These are phyloP conservation scores for Fusarium buharicum DNA, from an alignment of 2,329 filamentous ascomycete genomes.

Conservation along the genomic window DNA sequence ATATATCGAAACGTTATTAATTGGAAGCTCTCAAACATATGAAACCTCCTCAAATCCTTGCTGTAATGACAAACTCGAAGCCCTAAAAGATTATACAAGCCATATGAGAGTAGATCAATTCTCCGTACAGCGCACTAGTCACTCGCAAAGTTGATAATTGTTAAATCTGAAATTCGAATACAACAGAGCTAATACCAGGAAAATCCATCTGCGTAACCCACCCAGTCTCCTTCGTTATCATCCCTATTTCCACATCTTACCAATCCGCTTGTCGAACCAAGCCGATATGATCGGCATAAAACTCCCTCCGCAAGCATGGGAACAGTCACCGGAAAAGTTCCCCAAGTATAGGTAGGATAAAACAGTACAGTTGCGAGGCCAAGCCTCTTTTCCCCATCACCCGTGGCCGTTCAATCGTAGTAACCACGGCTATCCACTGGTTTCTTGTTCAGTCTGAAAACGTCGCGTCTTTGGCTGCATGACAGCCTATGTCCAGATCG, in stretches of 20 bases:
- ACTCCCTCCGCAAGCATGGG: conserved; percentile 26
- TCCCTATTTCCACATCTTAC: conserved; percentile 26
- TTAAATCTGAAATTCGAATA: conserved; percentile 28
- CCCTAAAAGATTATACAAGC: too few relatives aligned
- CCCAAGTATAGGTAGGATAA: conserved; percentile 28
- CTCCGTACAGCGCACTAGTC: too few relatives aligned
- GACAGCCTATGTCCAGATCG: conserved; percentile 32
- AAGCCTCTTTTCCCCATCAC: conserved; percentile 14
- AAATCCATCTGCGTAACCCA: conserved; percentile 33
- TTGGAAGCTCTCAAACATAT: too few relatives aligned
- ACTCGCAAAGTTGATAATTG: too few relatives aligned
- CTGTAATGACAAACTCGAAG: too few relatives aligned
- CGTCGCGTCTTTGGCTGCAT: conserved; percentile 19
- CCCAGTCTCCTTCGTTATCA: conserved; percentile 25
- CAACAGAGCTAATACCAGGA: conserved; percentile 40
- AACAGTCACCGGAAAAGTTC: conserved; percentile 32
- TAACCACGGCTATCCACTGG: not conserved
- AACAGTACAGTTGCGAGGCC: conserved; percentile 22
- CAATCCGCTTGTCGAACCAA: conserved; percentile 28
- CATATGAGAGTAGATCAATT: too few relatives aligned
- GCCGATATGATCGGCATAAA: conserved; percentile 27
- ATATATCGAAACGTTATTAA: not conserved
- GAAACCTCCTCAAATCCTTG: too few relatives aligned
- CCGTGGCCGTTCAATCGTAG: conserved; percentile 5
- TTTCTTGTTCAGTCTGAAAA: conserved; percentile 25